These are phyloP conservation scores for Naganishia randhawae DNA, from an alignment of 768 basidiomycete genomes.

Conservation along the genomic window DNA sequence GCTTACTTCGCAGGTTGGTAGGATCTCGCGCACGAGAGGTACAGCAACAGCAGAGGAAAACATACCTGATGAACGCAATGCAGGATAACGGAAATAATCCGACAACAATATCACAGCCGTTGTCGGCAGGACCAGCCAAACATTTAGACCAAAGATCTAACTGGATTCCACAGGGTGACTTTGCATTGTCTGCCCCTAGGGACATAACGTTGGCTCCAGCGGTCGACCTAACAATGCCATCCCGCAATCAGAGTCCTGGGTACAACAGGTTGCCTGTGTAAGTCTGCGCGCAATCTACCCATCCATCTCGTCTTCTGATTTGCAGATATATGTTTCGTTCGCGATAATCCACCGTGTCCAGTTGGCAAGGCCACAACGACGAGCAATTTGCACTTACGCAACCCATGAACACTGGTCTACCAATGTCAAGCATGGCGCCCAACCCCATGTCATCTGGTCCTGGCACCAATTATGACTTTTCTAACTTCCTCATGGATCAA, in stretches of 20 bases:
- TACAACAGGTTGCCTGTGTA: neutral
- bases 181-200: neutral
- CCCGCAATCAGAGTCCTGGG: slow-evolving; percentile 11
- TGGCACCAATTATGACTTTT: neutral
- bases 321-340: neutral
- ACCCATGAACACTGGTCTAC: neutral
- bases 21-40: slow-evolving; percentile 9
- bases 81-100: neutral
- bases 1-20: slow-evolving; percentile 19
- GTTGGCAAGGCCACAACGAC: neutral
- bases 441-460: neutral
- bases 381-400: neutral
- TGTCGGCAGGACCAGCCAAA: neutral
- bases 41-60: slow-evolving; percentile 49
- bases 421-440: slow-evolving; percentile 16
- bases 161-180: neutral
- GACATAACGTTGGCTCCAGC: slow-evolving; percentile 5
- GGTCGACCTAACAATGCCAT: slow-evolving; percentile 8
- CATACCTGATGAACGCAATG: slow-evolving; percentile 34
- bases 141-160: neutral
- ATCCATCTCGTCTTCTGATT: neutral
- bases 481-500: slow-evolving; percentile 6
- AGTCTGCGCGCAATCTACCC: neutral
- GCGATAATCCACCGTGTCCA: neutral
- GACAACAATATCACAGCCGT: neutral